phyloP scores from a whole-genome alignment of 768 basidiomycete species.

The Boletus eberwhitei region DNA sequence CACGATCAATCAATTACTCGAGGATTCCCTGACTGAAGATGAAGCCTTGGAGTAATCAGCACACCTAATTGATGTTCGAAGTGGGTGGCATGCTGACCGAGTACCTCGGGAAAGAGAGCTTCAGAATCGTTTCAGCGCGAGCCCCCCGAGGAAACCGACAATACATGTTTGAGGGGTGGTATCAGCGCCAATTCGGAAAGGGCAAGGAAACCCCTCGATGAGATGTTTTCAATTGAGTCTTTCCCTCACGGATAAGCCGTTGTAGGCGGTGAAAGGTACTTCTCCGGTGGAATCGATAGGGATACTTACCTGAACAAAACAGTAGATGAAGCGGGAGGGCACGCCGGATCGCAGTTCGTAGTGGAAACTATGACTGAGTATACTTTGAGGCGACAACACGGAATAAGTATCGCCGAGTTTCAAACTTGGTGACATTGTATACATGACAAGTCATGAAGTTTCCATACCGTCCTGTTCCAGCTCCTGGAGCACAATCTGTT shows the following conservation, averaged over 20 bases:
- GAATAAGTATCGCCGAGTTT: neutral
- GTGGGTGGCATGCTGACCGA: slow-evolving; percentile 1
- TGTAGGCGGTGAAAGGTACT: neutral
- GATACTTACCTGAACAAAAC: neutral
- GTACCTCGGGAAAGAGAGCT: neutral
- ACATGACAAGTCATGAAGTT: slow-evolving; percentile 8
- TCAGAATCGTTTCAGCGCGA: neutral
- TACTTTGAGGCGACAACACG: neutral
- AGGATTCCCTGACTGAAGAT: slow-evolving; percentile 1
- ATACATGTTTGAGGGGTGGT: neutral
- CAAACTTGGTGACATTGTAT: neutral
- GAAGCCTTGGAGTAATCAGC: neutral
- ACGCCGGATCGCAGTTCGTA: neutral
- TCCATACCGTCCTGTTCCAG: slow-evolving; percentile 45
- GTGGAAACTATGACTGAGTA: neutral
- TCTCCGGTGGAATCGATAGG: neutral
- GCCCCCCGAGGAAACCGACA: slow-evolving; percentile 1
- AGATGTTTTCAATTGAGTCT: neutral
- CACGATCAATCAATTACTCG: neutral
- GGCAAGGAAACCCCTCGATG: neutral
- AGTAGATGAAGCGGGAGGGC: neutral
- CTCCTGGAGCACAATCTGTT: slow-evolving; percentile 38
- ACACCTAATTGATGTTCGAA: neutral
- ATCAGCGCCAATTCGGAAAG: neutral
- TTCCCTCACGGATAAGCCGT: neutral